Conservation (phyloP, 2,329 filamentous ascomycete species). For the Aschersonia sp. region DNA sequence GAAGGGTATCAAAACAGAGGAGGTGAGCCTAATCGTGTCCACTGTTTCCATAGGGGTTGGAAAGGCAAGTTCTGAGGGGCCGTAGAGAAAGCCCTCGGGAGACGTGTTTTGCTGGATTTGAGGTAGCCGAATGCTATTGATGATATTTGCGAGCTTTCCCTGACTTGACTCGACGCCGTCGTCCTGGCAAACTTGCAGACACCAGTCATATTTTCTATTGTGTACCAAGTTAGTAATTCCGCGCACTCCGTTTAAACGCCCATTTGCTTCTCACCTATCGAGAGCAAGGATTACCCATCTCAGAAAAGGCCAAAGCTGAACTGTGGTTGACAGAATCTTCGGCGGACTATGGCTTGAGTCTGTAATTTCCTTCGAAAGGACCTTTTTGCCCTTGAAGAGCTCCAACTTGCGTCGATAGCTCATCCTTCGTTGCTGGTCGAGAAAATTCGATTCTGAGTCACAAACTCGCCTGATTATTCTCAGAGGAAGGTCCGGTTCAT, state of each 20-base stretch:
- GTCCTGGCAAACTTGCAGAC: slow-evolving; percentile 13
- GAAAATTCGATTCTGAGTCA: too few relatives aligned
- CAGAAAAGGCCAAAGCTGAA: slow-evolving; percentile 10
- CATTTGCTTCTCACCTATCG: slow-evolving; percentile 14
- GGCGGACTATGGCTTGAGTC: not conserved
- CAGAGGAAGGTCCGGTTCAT: too few relatives aligned
- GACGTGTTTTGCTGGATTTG: not conserved
- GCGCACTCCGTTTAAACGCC: not conserved
- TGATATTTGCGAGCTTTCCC: slow-evolving; percentile 4
- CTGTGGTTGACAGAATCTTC: slow-evolving; percentile 8
- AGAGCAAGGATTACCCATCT: slow-evolving; percentile 20
- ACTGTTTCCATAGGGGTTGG: not conserved
- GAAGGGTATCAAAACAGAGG: slow-evolving; percentile 14
- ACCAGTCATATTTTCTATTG: slow-evolving; percentile 19
- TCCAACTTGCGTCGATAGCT: too few relatives aligned
- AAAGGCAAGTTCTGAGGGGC: not conserved
- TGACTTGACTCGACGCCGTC: slow-evolving; percentile 1
- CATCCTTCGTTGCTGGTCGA: too few relatives aligned
- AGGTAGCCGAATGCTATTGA: not conserved
- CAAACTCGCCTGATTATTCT: too few relatives aligned
- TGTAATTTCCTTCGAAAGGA: too few relatives aligned
- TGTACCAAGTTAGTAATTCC: not conserved
- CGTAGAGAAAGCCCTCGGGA: not conserved
- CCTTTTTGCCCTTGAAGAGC: too few relatives aligned
- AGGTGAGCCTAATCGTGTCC: slow-evolving; percentile 11